Conservation (phyloP, 2,329 filamentous ascomycete species). For the Verticillium klebahnii region DNA sequence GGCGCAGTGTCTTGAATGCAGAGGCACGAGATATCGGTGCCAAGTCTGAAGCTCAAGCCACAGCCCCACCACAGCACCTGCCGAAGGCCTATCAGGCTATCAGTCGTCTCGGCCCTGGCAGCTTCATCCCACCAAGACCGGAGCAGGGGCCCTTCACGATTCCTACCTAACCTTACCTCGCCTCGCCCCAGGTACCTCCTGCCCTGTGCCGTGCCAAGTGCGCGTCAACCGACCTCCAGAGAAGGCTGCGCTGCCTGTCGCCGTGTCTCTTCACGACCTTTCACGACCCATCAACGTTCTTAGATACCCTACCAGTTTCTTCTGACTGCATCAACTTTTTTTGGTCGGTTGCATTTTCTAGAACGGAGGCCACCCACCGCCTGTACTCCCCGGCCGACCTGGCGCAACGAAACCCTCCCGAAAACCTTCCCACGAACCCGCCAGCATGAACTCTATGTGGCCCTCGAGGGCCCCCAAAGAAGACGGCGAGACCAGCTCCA, state of each 20-base stretch:
- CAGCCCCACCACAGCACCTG: not conserved
- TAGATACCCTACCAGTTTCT: not conserved
- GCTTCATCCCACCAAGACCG: not conserved
- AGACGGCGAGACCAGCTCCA: constrained; percentile 19
- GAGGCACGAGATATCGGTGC: not conserved
- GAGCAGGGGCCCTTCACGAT: not conserved
- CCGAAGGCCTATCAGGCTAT: not conserved
- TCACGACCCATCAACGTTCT: constrained; percentile 1
- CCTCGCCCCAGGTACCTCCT: not conserved
- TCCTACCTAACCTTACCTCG: not conserved
- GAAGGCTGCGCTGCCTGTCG: constrained; percentile 3
- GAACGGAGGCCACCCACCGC: not conserved
- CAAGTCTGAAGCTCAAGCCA: not conserved
- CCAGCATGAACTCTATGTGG: constrained; percentile 42
- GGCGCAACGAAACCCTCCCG: not conserved
- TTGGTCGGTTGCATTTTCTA: not conserved
- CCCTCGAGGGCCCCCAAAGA: constrained; percentile 30
- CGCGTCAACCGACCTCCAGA: not conserved
- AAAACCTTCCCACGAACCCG: constrained; percentile 2
- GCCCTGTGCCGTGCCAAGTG: not conserved
- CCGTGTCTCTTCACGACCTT: constrained; percentile 3
- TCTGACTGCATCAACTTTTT: not conserved
- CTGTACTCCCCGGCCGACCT: not conserved
- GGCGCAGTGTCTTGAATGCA: not conserved
- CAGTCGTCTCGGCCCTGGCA: not conserved